Evolutionary conservation across 768 basidiomycete species (phyloP), one percentile per base, ranked within the genome.

Genomic region (Podaxis sp.): DNA sequence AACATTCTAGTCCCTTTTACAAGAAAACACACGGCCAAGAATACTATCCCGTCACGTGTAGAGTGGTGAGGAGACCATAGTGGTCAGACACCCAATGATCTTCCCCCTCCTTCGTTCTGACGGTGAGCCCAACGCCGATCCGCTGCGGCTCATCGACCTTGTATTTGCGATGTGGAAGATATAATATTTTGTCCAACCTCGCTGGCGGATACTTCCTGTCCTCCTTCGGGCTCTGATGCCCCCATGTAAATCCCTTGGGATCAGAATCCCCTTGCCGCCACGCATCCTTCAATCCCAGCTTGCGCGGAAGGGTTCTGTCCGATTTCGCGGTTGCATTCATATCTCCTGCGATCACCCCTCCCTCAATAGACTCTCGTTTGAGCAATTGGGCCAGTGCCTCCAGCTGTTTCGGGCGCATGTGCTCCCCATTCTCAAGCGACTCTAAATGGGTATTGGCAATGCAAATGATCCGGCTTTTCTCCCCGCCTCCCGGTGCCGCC

Each of bases 361-460:
- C 87, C 25, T 77, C 71, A 14, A 87, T 68, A 0, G 71, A 72
- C 10, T 74, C 70, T 61, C 79, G 77, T 66, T 75, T 77, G 65
- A 91, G 67, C 68, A 83, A 69, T 23, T 78, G 72, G 13, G 81
- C 75, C 55, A 87, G 77, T 47, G 84, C 71, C 38, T 72, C 70
- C 65, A 91, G 62, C 72, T 91, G 89, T 55, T 69, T 70, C 13
- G 81, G 79, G 28, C 78, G 68, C 62, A 77, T 72, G 7, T 60
- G 40, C 21, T 64, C 63, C n/a, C 86, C 87, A 0, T 54, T 14
- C 0, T 77, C 74, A 54, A 87, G 67, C 10, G 88, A 88, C 72
- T 92, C 90, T 52, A 92, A 75, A 67, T 92, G 90, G 25, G 89
- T 89, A 69, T 91, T 91, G 27, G 83, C 82, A 42, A 91, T 72